Base-by-base conservation (phyloP, 164 flowering plant species). In the Vitis amurensis region DNA sequence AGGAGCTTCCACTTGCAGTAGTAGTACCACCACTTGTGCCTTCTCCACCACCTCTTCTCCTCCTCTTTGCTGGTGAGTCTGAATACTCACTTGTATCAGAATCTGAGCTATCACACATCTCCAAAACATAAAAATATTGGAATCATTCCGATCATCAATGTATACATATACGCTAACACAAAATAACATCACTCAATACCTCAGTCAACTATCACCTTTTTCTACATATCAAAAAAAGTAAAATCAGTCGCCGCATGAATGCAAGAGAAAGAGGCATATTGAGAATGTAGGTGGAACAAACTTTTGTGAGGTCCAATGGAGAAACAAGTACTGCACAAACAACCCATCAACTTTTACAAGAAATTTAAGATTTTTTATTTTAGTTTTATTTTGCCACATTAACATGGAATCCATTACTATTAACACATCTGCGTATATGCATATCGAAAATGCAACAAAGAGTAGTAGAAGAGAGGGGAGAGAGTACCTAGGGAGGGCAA, bases 41-140 rank as follows among this genome's bases (percentile, higher is more conserved):
- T 7, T 61, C 72, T 61, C 69, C 80, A 11, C 68, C 76, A 50
- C 72, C 76, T 77, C 68, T 79, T 77, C 83, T 82, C 64, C 90
- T 87, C 56, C 87, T 81, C 83, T 87, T 89, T 57, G 91, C 82
- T 29, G 90, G 79, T 72, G 95, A 82, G 78, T 76, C 82, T 71
- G 91, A 81, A 73, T 83, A 71, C 79, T 83, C 89, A 76, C 88
- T 88, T 57, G 86, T 85, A 70, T 86, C 90, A 70, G 87, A 84
- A 75, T 88, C 91, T 83, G 87, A 81, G 81, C 83, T 69, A 72
- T 72, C 83, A 80, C 78, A 68, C 69, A 71, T 72, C 78, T 69
- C 81, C 75, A 76, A 77, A 74, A 37, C 23, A 62, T 53, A 73
- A 53, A 50, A 62, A 72, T 57, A 47, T 17, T 49, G 56, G 55